Evolutionary conservation across 306 rosid genomes (phyloP).

Genomic region (Heteromeles arbutifolia): DNA sequence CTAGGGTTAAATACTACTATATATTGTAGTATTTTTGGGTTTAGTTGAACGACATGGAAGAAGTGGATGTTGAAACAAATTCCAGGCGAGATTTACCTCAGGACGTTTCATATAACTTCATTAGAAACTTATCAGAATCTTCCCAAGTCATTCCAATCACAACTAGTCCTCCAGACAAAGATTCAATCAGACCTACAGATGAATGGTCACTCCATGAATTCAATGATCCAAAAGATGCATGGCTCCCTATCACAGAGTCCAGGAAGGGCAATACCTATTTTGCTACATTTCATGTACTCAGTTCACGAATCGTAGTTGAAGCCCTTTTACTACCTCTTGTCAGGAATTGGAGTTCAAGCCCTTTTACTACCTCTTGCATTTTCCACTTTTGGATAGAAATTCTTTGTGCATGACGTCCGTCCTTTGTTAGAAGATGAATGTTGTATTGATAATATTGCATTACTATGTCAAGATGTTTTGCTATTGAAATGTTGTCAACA

Average conservation of each 20-base stretch:
- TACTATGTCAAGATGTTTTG: no score
- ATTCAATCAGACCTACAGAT: not conserved
- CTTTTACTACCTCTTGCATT: constrained; percentile 54
- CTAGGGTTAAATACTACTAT: not conserved
- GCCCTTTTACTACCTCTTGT: constrained; percentile 57
- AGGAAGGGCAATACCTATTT: constrained; percentile 49
- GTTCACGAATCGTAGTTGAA: constrained; percentile 55
- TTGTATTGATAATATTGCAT: no score
- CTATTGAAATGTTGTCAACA: no score
- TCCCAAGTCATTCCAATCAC: not conserved
- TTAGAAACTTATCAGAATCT: not conserved
- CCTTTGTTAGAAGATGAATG: no score
- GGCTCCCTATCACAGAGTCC: constrained; percentile 66
- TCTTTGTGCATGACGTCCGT: not conserved
- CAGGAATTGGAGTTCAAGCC: constrained; percentile 58
- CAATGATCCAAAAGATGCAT: constrained; percentile 47
- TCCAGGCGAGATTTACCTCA: not conserved
- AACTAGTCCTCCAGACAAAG: not conserved
- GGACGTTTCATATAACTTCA: not conserved
- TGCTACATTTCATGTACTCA: constrained; percentile 53
- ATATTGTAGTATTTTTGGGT: not conserved
- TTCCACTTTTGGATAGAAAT: constrained; percentile 32
- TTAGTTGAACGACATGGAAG: not conserved
- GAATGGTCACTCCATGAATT: constrained; percentile 7
- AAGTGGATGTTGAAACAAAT: not conserved